Evolutionary conservation across 768 basidiomycete genomes (phyloP), one percentile per base, ranked within the genome.

Genomic region (Suillus americanus): DNA sequence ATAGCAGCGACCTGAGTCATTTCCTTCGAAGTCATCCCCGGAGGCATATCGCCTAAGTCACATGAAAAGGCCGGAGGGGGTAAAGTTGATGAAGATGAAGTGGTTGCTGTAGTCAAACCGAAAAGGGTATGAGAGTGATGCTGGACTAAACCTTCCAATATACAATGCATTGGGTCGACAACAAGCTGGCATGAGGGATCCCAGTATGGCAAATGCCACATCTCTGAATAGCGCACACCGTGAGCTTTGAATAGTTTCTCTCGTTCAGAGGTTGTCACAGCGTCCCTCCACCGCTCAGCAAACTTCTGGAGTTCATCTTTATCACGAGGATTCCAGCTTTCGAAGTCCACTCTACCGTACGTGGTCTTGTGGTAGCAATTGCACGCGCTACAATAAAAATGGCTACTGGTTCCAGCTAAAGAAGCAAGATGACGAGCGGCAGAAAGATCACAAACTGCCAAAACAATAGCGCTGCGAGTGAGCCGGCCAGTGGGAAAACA

Each of bases 381-480:
- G 40, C 79, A 79, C 14, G 70, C 65, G 3, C 73, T 71, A 61
- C 79, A 80, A 64, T 76, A 74, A 30, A 66, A 61, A 5, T 64
- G 62, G 0, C 75, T 65, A 2, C 60, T 64, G 13, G 66, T 41
- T 7, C 65, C 64, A 7, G 74, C 74, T 12, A 75, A 67, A 2
- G 76, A 77, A 3, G 71, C 64, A 1, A 73, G 68, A 60, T 75
- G 74, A 35, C 55, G 33, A 65, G 65, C 30, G 12, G 56, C 53
- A 20, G 71, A 75, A 5, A 77, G 64, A 38, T 80, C 79, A 18
- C 72, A 33, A 33, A 33, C 30, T 3, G 30, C 30, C 2, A 33
- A 5, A 3, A 5, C 30, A 33, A 33, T 33, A 3, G 30, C 30
- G 5, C 30, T 33, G 30, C 5, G 30, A 33, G 30, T 5, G 5